Evolutionary conservation across 2,329 filamentous ascomycete species (phyloP).

Genomic region (Cladobotryum mycophilum): DNA sequence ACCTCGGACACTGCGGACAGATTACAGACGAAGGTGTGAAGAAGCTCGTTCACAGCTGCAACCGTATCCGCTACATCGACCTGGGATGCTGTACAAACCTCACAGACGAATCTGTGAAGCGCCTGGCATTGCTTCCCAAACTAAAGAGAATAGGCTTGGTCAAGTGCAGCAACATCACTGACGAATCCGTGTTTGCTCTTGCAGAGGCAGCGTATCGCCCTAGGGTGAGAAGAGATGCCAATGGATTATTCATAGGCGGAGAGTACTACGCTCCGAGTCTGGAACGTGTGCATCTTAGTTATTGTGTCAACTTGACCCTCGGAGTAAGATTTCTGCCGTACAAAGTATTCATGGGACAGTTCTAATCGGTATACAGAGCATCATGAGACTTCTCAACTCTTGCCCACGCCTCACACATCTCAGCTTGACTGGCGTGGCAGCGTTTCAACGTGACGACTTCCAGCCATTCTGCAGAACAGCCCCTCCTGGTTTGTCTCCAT

Average conservation of each 20-base stretch:
- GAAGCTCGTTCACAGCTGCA: conserved; percentile 76
- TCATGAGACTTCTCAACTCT: conserved; percentile 79
- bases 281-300: conserved; percentile 92
- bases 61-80: conserved; percentile 94
- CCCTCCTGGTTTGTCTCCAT: conserved; percentile 53
- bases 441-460: conserved; percentile 81
- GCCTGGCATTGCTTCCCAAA: conserved; percentile 82
- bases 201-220: conserved; percentile 60
- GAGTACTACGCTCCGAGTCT: conserved; percentile 59
- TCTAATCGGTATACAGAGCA: conserved; percentile 55
- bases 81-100: conserved; percentile 88
- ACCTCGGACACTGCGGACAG: conserved; percentile 85
- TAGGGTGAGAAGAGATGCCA: conserved; percentile 42
- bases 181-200: conserved; percentile 78
- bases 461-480: conserved; percentile 81
- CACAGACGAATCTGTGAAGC: conserved; percentile 79
- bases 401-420: conserved; percentile 91
- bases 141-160: conserved; percentile 91
- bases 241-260: conserved; percentile 40
- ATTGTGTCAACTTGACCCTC: conserved; percentile 80
- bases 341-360: not conserved
- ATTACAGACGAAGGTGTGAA: conserved; percentile 88
- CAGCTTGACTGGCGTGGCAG: conserved; percentile 86
- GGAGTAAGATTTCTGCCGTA: conserved; percentile 49
- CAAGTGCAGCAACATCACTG: conserved; percentile 86